A percentile compares a stretch with the other conserved stretches of the same genome.
Evolutionary conservation across 495 filamentous ascomycete species (phyloP).

Genomic region (Aspergillus baeticus): DNA sequence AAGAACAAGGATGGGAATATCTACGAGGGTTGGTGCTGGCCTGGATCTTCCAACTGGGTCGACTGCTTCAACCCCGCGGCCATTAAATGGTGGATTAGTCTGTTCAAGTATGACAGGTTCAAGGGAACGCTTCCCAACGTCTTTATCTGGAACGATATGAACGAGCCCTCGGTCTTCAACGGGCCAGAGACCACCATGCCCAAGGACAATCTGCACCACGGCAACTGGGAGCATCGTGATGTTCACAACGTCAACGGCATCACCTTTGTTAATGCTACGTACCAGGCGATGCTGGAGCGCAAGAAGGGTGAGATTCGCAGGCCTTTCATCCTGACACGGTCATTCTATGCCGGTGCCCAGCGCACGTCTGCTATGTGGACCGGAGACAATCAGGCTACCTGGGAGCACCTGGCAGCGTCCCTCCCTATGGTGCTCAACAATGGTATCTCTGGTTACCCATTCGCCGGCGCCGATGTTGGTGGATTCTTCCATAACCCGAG

Average conservation of each 20-base stretch:
- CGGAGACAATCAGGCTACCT: conserved; percentile 90
- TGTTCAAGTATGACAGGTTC: conserved; percentile 86
- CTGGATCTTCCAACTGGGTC: conserved; percentile 92
- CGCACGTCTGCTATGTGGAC: conserved; percentile 96
- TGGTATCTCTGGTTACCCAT: conserved; percentile 90
- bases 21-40: conserved; percentile 98
- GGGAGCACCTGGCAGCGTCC: conserved; percentile 82
- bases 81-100: conserved; percentile 79
- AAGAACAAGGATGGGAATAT: conserved; percentile 85
- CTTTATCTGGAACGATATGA: conserved; percentile 99
- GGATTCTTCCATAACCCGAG: conserved; percentile 97
- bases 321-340: conserved; percentile 89
- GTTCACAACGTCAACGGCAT: conserved; percentile 93
- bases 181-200: conserved; percentile 95
- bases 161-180: conserved; percentile 98
- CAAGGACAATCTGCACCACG: conserved; percentile 91
- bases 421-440: conserved; percentile 92
- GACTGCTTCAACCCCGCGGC: conserved; percentile 91
- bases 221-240: conserved; percentile 94
- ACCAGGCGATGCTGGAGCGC: conserved; percentile 74
- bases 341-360: conserved; percentile 88
- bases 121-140: conserved; percentile 78
- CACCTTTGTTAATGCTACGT: conserved; percentile 91
- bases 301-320: conserved; percentile 75
- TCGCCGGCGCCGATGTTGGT: conserved; percentile 92